Evolutionary conservation across 2,329 filamentous ascomycete genomes (phyloP).

Genomic region (Fonsecaea multimorphosa): DNA sequence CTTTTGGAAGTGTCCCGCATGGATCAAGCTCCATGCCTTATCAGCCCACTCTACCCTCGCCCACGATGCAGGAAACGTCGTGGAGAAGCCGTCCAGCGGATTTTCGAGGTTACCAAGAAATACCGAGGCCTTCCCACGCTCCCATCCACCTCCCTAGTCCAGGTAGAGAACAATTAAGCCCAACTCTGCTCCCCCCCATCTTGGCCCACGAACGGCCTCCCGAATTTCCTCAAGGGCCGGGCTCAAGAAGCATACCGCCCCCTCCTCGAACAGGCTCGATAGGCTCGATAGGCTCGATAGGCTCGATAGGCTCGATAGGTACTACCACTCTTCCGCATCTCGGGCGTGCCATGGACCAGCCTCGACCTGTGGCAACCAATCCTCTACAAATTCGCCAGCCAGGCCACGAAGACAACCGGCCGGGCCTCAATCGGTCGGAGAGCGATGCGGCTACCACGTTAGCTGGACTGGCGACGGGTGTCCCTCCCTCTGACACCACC

Average conservation of each 20-base stretch:
- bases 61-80: constrained; percentile 26
- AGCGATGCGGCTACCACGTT: constrained; percentile 38
- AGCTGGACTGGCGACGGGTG: constrained; percentile 35
- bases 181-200: constrained; percentile 27
- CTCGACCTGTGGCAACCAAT: constrained; percentile 22
- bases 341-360: constrained; percentile 22
- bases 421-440: constrained; percentile 31
- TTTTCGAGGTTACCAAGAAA: constrained; percentile 28
- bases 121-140: constrained; percentile 19
- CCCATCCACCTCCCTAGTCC: constrained; percentile 18
- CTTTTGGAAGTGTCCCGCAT: constrained; percentile 4
- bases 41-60: constrained; percentile 25
- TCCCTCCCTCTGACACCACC: constrained; percentile 19
- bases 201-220: constrained; percentile 25
- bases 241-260: constrained; percentile 26
- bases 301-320: constrained; percentile 15
- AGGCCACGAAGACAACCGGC: constrained; percentile 20
- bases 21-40: constrained; percentile 3
- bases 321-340: constrained; percentile 13
- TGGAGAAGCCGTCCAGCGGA: constrained; percentile 31
- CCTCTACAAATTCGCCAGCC: constrained; percentile 23
- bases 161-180: constrained; percentile 21
- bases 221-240: constrained; percentile 22
- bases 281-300: no score
- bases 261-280: constrained; percentile 28